These are phyloP conservation scores for Plasmodium billcollinsi DNA, from an alignment of 169 alveolate species.

Conservation along the genomic window DNA sequence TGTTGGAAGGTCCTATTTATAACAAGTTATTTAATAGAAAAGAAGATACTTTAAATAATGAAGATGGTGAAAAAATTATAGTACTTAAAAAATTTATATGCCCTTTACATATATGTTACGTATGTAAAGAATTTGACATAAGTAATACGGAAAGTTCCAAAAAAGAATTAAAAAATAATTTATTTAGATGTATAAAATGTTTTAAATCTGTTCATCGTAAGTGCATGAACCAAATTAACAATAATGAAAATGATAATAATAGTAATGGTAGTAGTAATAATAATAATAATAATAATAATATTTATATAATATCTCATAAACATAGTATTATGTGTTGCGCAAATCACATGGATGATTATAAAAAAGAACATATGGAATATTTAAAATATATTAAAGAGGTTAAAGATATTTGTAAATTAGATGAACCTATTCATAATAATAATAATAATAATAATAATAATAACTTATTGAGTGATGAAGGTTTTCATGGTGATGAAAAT, in stretches of 20 bases:
- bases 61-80: neutral
- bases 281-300: constrained; percentile 19
- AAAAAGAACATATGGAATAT: constrained; percentile 34
- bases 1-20: neutral
- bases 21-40: neutral
- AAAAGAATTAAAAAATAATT: constrained; percentile 5
- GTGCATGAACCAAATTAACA: constrained; percentile 25
- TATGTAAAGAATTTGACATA: constrained; percentile 45
- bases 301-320: constrained; percentile 37
- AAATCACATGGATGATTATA: constrained; percentile 36
- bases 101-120: constrained; percentile 66
- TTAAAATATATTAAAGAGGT: neutral
- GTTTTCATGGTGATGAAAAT: no score
- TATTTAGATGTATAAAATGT: constrained; percentile 60
- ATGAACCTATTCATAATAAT: no score
- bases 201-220: constrained; percentile 44
- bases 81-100: constrained; percentile 35
- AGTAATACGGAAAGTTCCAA: constrained; percentile 18
- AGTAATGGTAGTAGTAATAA: constrained; percentile 18
- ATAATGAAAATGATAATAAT: constrained; percentile 20
- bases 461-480: no score
- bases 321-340: constrained; percentile 42
- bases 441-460: no score
- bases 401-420: no score
- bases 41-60: neutral